These are phyloP conservation scores for Aspergillus texensis DNA, from an alignment of 2,329 filamentous ascomycete genomes.

Conservation along the genomic window DNA sequence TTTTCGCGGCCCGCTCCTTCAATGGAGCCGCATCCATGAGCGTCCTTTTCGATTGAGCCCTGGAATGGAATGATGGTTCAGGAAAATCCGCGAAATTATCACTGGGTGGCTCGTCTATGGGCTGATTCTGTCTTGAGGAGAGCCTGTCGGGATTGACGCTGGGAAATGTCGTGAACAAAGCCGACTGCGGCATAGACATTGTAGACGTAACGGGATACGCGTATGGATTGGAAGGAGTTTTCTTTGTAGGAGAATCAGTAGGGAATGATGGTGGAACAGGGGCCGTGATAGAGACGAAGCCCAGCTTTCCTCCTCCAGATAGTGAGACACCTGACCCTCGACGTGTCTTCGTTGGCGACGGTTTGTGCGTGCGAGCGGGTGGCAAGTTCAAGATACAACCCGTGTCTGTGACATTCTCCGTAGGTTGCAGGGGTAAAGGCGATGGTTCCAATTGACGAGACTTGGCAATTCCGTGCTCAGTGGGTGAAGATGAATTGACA, in stretches of 20 bases:
- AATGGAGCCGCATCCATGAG: constrained; percentile 74
- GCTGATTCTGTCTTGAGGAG: constrained; percentile 52
- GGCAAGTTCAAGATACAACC: constrained; percentile 71
- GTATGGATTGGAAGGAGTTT: constrained; percentile 39
- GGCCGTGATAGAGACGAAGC: constrained; percentile 63
- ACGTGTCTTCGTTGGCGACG: constrained; percentile 70
- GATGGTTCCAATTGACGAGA: constrained; percentile 54
- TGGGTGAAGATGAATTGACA: constrained; percentile 56
- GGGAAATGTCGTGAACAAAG: constrained; percentile 55
- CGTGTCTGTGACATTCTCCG: constrained; percentile 49
- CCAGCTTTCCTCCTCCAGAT: constrained; percentile 61
- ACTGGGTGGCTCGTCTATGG: constrained; percentile 41
- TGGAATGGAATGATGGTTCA: constrained; percentile 48
- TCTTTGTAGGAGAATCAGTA: constrained; percentile 53
- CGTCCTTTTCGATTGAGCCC: constrained; percentile 57
- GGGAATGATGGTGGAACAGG: constrained; percentile 47
- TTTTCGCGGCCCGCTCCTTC: constrained; percentile 71
- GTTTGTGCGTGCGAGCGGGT: constrained; percentile 50
- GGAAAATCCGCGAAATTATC: constrained; percentile 52
- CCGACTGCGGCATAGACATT: constrained; percentile 44
- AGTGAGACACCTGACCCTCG: constrained; percentile 58
- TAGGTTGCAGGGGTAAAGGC: constrained; percentile 51
- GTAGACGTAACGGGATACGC: constrained; percentile 18
- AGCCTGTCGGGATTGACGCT: constrained; percentile 44
- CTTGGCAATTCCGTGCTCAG: constrained; percentile 36